These are phyloP conservation scores for Teratosphaeria epicoccoides DNA, from an alignment of 2,329 filamentous ascomycete genomes.

Conservation along the genomic window DNA sequence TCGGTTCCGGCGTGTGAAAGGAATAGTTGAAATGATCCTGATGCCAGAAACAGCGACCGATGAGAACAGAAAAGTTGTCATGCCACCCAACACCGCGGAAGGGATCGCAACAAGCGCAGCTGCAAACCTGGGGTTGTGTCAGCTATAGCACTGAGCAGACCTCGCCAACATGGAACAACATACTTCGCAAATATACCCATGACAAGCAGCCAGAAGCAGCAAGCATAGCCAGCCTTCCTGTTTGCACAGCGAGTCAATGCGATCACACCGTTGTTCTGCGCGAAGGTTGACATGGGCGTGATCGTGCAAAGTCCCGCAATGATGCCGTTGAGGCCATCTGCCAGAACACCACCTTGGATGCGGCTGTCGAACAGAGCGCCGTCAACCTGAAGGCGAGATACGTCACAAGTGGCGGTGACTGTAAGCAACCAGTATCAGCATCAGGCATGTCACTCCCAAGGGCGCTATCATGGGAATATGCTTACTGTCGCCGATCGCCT, in stretches of 20 bases:
- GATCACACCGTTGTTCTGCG: slow-evolving; percentile 79
- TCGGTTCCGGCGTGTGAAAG: slow-evolving; percentile 68
- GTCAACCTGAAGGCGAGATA: slow-evolving; percentile 63
- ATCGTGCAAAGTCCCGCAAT: slow-evolving; percentile 68
- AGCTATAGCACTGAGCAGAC: neutral
- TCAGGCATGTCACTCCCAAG: neutral
- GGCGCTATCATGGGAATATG: slow-evolving; percentile 2
- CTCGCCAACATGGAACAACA: neutral
- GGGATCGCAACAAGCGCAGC: slow-evolving; percentile 70
- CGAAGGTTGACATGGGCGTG: slow-evolving; percentile 69
- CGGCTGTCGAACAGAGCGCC: slow-evolving; percentile 62
- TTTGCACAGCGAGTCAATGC: slow-evolving; percentile 73
- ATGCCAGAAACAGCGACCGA: slow-evolving; percentile 69
- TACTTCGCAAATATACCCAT: slow-evolving; percentile 71
- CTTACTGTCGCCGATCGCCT: slow-evolving; percentile 47
- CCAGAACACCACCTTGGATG: slow-evolving; percentile 68
- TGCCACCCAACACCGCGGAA: slow-evolving; percentile 36
- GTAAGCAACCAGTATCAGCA: slow-evolving; percentile 37
- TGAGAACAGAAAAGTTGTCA: slow-evolving; percentile 67
- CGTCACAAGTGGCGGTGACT: slow-evolving; percentile 68
- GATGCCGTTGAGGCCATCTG: slow-evolving; percentile 66
- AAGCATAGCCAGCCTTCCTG: slow-evolving; percentile 67
- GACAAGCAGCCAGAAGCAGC: slow-evolving; percentile 64
- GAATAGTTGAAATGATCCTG: slow-evolving; percentile 59
- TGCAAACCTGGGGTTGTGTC: slow-evolving; percentile 45